These are phyloP conservation scores for Sporothrix schenckii DNA, from an alignment of 2,329 filamentous ascomycete genomes.

Conservation along the genomic window DNA sequence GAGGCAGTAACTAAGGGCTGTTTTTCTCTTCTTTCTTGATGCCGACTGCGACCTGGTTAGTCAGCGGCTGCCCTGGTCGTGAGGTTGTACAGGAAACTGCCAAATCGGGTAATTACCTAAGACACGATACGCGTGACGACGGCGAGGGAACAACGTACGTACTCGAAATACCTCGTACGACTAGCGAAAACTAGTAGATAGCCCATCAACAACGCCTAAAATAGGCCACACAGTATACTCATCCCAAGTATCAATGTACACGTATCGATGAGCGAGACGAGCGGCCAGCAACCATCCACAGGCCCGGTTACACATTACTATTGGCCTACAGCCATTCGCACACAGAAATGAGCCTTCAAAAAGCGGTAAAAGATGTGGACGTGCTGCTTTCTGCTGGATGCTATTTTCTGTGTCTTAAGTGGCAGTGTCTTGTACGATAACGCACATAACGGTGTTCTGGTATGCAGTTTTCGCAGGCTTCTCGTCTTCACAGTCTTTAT, in stretches of 20 bases:
- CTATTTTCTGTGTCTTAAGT: neutral
- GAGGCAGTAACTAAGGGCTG: too few species aligned
- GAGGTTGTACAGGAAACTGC: constrained; percentile 17
- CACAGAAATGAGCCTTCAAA: neutral
- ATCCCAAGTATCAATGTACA: constrained; percentile 14
- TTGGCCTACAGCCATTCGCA: neutral
- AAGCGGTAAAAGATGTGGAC: neutral
- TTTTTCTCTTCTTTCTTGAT: neutral
- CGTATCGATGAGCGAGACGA: constrained; percentile 8
- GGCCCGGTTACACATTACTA: neutral
- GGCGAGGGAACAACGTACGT: neutral
- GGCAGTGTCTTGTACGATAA: neutral
- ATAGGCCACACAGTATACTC: constrained; percentile 12
- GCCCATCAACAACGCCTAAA: neutral
- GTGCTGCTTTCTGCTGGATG: constrained; percentile 1
- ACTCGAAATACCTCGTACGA: neutral
- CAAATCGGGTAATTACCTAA: constrained; percentile 22
- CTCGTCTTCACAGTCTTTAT: neutral
- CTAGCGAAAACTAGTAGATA: neutral
- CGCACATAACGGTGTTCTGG: neutral
- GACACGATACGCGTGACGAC: neutral
- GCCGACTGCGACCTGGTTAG: neutral
- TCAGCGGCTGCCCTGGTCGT: constrained; percentile 1
- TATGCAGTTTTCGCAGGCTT: neutral
- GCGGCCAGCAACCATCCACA: constrained; percentile 6